phyloP scores from a whole-genome alignment of 208 protist species.

The Leishmania lainsoni region DNA sequence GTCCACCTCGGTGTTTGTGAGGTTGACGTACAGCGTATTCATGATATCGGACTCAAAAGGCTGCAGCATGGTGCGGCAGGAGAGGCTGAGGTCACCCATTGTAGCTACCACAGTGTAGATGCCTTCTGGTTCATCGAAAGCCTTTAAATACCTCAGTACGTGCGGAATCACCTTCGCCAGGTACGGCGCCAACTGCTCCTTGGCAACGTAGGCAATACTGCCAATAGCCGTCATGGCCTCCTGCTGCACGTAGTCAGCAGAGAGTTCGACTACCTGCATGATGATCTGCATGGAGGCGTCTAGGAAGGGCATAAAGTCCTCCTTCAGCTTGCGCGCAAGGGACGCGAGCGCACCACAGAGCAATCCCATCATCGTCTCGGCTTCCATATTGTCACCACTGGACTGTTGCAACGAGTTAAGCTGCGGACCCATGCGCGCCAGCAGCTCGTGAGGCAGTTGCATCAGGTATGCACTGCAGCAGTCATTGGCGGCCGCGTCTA shows the following conservation, averaged over 20 bases:
- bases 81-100: conserved; percentile 94
- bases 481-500: conserved; percentile 86
- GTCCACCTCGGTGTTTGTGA: conserved; percentile 78
- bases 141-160: conserved; percentile 74
- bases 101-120: conserved; percentile 89
- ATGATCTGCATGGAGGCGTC: conserved; percentile 61
- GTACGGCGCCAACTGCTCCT: conserved; percentile 81
- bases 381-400: conserved; percentile 37
- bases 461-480: conserved; percentile 50
- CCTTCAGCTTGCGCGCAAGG: conserved; percentile 72
- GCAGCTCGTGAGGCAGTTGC: conserved; percentile 77
- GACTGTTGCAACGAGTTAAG: conserved; percentile 35
- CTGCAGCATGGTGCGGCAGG: conserved; percentile 63
- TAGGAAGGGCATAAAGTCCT: conserved; percentile 48
- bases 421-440: conserved; percentile 56
- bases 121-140: conserved; percentile 83
- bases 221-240: conserved; percentile 95
- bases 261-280: conserved; percentile 55
- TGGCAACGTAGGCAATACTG: conserved; percentile 86
- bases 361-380: conserved; percentile 79
- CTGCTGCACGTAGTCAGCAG: conserved; percentile 85
- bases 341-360: conserved; percentile 86
- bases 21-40: conserved; percentile 75
- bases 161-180: conserved; percentile 82
- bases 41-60: conserved; percentile 87